These are phyloP conservation scores for Rauvolfia tetraphylla DNA, from an alignment of 257 asterid genomes.

Conservation along the genomic window DNA sequence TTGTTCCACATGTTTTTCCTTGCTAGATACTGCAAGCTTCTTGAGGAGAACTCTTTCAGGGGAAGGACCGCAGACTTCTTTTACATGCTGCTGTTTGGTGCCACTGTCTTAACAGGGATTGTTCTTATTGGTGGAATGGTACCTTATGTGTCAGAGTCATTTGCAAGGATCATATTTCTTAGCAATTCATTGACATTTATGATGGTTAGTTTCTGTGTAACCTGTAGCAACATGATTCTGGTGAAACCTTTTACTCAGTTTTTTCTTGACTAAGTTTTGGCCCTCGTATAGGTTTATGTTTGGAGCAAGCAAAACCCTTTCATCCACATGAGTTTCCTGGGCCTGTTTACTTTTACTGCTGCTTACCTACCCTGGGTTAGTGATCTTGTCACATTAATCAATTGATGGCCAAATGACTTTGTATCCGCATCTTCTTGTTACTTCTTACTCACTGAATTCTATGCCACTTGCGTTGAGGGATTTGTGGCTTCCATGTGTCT, in stretches of 20 bases:
- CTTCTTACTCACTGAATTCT: not conserved
- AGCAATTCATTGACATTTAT: conserved; percentile 99
- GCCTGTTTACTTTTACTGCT: conserved; percentile 96
- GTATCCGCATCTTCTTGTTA: not conserved
- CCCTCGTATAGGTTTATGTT: conserved; percentile 71
- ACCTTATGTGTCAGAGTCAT: conserved; percentile 90
- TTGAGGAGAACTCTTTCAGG: conserved; percentile 93
- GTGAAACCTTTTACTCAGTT: conserved; percentile 9
- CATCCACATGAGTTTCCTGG: conserved; percentile 98
- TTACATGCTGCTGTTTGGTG: conserved; percentile 95
- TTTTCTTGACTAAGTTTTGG: not conserved
- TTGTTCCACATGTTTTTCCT: conserved; percentile 99
- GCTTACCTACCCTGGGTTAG: conserved; percentile 99
- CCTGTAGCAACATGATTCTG: not conserved
- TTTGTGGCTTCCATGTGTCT: not conserved
- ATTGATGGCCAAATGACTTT: not conserved
- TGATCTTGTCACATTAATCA: not conserved
- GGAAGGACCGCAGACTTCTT: conserved; percentile 98
- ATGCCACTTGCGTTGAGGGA: not conserved
- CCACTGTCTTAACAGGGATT: conserved; percentile 82
- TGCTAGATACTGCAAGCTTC: conserved; percentile 99
- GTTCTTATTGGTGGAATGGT: conserved; percentile 96
- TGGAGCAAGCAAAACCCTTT: conserved; percentile 99
- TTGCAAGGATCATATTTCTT: conserved; percentile 89
- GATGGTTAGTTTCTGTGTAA: conserved; percentile 66